These are phyloP conservation scores for Blastobotrys robertii DNA, from an alignment of 805 yeast genomes.

Conservation along the genomic window DNA sequence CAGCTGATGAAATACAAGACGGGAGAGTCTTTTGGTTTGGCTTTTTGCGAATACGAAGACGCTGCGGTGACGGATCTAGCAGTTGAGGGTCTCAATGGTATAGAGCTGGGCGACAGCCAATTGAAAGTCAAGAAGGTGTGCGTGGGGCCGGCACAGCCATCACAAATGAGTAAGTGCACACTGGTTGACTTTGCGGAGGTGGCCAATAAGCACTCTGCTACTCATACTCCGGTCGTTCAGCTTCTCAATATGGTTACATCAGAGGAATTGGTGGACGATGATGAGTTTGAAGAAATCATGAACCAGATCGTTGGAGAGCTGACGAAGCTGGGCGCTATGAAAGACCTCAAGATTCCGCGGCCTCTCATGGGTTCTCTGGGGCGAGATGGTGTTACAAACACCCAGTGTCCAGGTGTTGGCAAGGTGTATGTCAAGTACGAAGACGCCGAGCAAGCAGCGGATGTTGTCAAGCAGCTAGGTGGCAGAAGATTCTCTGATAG, in stretches of 20 bases:
- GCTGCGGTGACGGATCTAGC: constrained; percentile 21
- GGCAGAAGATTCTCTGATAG: constrained; percentile 64
- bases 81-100: constrained; percentile 27
- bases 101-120: constrained; percentile 29
- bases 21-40: constrained; percentile 46
- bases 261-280: constrained; percentile 48
- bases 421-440: constrained; percentile 61
- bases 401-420: constrained; percentile 47
- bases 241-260: constrained; percentile 57
- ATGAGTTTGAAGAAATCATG: constrained; percentile 38
- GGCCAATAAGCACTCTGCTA: constrained; percentile 15
- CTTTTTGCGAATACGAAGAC: constrained; percentile 40
- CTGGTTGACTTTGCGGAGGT: constrained; percentile 23
- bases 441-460: constrained; percentile 38
- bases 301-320: constrained; percentile 45
- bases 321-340: constrained; percentile 41
- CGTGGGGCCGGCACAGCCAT: constrained; percentile 16
- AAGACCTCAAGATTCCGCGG: constrained; percentile 49
- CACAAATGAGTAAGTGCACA: constrained; percentile 19
- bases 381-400: neutral
- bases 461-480: constrained; percentile 47
- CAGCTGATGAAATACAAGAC: constrained; percentile 35
- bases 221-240: constrained; percentile 38
- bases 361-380: constrained; percentile 40
- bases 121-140: constrained; percentile 34